These are phyloP conservation scores for Davidsoniella australis DNA, from an alignment of 2,329 filamentous ascomycete genomes.

Conservation along the genomic window DNA sequence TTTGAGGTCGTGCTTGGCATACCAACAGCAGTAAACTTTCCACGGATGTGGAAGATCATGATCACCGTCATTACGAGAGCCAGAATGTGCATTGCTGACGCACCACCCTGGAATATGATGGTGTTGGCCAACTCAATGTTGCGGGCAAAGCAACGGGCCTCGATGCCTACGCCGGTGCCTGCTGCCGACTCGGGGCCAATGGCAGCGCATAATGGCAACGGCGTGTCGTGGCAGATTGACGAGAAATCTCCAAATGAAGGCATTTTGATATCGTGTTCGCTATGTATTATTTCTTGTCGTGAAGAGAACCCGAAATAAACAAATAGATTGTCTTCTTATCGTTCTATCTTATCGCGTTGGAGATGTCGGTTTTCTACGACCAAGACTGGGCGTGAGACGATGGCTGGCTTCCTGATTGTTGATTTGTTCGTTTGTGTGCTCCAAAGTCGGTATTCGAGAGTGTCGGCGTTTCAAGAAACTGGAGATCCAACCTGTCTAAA, in stretches of 20 bases:
- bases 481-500: too few relatives aligned
- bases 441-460: too few relatives aligned
- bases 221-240: constrained; percentile 65
- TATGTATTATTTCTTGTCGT: neutral
- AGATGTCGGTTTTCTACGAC: too few relatives aligned
- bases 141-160: constrained; percentile 80
- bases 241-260: constrained; percentile 90
- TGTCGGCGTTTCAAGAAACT: too few relatives aligned
- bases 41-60: constrained; percentile 93
- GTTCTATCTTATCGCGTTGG: too few relatives aligned
- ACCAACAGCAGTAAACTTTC: constrained; percentile 97
- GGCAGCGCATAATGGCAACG: constrained; percentile 73
- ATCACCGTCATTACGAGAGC: constrained; percentile 84
- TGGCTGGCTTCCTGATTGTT: too few relatives aligned
- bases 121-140: constrained; percentile 96
- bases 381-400: too few relatives aligned
- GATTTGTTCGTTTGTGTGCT: too few relatives aligned
- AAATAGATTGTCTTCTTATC: too few relatives aligned
- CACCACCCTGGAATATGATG: constrained; percentile 89
- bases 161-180: constrained; percentile 55
- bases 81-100: constrained; percentile 80
- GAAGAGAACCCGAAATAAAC: constrained; percentile 13
- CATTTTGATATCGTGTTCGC: constrained; percentile 21
- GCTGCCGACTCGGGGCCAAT: constrained; percentile 60
- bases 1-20: constrained; percentile 21